A percentile compares a stretch with the other conserved stretches of the same genome.
Conservation (phyloP, 2,329 filamentous ascomycete genomes). For the Aspergillus fructus region DNA sequence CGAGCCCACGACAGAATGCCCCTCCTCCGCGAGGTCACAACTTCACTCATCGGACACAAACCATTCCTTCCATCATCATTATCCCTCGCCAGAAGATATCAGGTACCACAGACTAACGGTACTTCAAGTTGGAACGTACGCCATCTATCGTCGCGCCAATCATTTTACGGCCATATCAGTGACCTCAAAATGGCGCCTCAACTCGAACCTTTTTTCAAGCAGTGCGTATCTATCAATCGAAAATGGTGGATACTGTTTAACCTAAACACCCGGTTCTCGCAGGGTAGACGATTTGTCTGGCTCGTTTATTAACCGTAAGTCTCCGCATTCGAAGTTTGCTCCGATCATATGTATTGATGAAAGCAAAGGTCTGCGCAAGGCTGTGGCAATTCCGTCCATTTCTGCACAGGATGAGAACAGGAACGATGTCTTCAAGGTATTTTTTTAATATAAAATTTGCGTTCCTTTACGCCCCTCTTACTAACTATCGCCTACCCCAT, state of each 20-base stretch:
- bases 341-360: conserved; percentile 7
- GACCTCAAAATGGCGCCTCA: conserved; percentile 77
- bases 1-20: conserved; percentile 27
- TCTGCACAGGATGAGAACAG: conserved; percentile 87
- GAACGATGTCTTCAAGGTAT: conserved; percentile 80
- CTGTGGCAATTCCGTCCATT: conserved; percentile 94
- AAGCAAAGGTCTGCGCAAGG: conserved; percentile 66
- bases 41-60: conserved; percentile 23
- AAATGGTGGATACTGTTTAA: conserved; percentile 1
- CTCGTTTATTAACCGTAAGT: conserved; percentile 77
- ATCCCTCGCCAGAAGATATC: conserved; percentile 3
- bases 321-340: conserved; percentile 1
- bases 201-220: conserved; percentile 87
- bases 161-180: conserved; percentile 47
- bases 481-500: conserved; percentile 4
- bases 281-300: conserved; percentile 73
- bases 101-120: conserved; percentile 2
- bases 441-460: conserved; percentile 15
- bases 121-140: conserved; percentile 4
- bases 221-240: conserved; percentile 46
- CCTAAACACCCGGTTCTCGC: conserved; percentile 1
- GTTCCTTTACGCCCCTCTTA: neutral
- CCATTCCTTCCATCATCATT: conserved; percentile 6
- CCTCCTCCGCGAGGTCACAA: conserved; percentile 33
- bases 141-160: conserved; percentile 28